phyloP scores from a whole-genome alignment of 1,284 basidiomycete genomes.

The Fomitopsis palustris region DNA sequence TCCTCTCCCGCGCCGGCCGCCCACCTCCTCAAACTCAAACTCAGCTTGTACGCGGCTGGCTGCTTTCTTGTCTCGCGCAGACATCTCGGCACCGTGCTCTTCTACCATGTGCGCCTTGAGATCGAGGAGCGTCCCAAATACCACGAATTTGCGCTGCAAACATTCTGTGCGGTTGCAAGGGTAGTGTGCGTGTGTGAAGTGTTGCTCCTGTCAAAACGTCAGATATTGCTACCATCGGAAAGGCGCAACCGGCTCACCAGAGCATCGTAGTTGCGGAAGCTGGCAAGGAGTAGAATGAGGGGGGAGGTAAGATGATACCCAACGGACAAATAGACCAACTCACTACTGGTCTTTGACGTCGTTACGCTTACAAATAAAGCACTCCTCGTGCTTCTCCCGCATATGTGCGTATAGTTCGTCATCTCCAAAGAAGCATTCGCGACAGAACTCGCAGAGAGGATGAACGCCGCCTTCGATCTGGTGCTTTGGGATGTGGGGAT shows the following conservation, averaged over 20 bases:
- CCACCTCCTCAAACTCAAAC: slow-evolving; percentile 71
- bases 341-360: slow-evolving; percentile 85
- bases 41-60: slow-evolving; percentile 77
- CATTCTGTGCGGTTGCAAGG: slow-evolving; percentile 78
- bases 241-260: slow-evolving; percentile 45
- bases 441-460: slow-evolving; percentile 89
- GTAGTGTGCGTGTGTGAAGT: slow-evolving; percentile 71
- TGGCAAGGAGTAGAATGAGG: too few species aligned
- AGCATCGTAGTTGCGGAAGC: slow-evolving; percentile 76
- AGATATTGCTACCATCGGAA: not conserved
- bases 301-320: slow-evolving; percentile 1
- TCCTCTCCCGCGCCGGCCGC: slow-evolving; percentile 38
- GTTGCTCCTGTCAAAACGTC: slow-evolving; percentile 48
- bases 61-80: slow-evolving; percentile 72
- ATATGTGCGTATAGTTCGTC: slow-evolving; percentile 96
- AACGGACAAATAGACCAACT: slow-evolving; percentile 27
- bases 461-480: slow-evolving; percentile 69
- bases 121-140: slow-evolving; percentile 87
- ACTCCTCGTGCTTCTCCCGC: slow-evolving; percentile 94
- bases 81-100: slow-evolving; percentile 82
- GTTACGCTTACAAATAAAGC: slow-evolving; percentile 87
- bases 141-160: slow-evolving; percentile 89
- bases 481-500: slow-evolving; percentile 38
- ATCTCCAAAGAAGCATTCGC: slow-evolving; percentile 84
- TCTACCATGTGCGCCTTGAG: slow-evolving; percentile 91